Evolutionary conservation across 2,329 filamentous ascomycete genomes (phyloP), one percentile per base, ranked within the genome.

Genomic region (Pseudogymnoascus sp.): DNA sequence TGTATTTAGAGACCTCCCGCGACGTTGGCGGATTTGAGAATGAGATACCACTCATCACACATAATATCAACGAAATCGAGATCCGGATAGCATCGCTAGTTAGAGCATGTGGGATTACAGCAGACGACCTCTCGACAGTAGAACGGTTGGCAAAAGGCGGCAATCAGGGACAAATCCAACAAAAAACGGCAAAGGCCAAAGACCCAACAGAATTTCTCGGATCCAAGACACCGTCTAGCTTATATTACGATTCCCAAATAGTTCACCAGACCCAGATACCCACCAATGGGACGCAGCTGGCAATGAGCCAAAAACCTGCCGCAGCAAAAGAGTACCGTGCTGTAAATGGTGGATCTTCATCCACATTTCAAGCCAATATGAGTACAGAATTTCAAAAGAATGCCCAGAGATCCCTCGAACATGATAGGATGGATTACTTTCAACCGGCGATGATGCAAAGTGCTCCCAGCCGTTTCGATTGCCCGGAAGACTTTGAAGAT

Each of bases 221-320:
- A 15, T 52, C 45, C 9, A 18, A 26, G 26, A 52, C 45, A 18
- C 45, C 45, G 15, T 64, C 66, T 13, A 68, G 67, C 60, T 64
- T 61, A 10, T 59, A 62, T 57, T 60, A 62, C 9, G 68, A 66
- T 62, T 61, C 67, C 58, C 69, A 71, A 57, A 59, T 70, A 19
- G 65, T 71, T 15, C 59, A 65, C 30, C 69, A 71, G 45, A 70
- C 70, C 13, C 67, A 69, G 48, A 60, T 68, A 52, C 65, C 68
- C 18, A 59, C 63, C 9, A 21, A 52, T 30, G 41, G 26, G 10
- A 52, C n/a, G 9, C 41, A 30, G 45, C 45, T 26, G 26, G 18
- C 26, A 13, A 52, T 26, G n/a, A 52, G n/a, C 21, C 41, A 48
- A 48, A 48, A 26, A 15, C 7, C 41, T 12, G n/a, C 45, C 45